These are phyloP conservation scores for Talaromyces sp. DNA, from an alignment of 2,329 filamentous ascomycete genomes.

Conservation along the genomic window DNA sequence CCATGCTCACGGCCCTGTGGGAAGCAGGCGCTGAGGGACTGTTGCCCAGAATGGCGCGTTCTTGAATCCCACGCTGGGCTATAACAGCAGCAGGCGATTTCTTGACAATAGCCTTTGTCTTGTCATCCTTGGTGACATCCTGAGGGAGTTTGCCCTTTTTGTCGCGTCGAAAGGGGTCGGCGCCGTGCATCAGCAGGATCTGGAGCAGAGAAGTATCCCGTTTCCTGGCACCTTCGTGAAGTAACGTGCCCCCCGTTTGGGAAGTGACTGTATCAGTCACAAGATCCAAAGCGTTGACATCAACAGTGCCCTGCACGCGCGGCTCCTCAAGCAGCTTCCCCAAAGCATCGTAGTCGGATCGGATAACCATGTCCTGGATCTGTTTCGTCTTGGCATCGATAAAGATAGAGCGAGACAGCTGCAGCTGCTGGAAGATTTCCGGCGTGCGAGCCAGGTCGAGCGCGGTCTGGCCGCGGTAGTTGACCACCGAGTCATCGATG, in stretches of 20 bases:
- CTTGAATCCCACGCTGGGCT: constrained; percentile 91
- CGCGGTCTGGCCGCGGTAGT: constrained; percentile 77
- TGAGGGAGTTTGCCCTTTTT: constrained; percentile 93
- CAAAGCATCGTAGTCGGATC: constrained; percentile 70
- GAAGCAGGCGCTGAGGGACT: constrained; percentile 53
- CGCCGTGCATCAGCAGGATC: constrained; percentile 84
- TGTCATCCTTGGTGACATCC: constrained; percentile 92
- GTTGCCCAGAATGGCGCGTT: constrained; percentile 89
- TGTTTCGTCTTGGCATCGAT: constrained; percentile 80
- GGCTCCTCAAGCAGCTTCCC: constrained; percentile 79
- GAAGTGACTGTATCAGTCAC: constrained; percentile 73
- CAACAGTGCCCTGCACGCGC: constrained; percentile 77
- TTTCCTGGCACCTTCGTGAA: constrained; percentile 89
- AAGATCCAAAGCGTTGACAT: constrained; percentile 89
- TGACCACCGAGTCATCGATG: constrained; percentile 84
- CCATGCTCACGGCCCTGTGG: constrained; percentile 37
- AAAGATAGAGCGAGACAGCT: constrained; percentile 83
- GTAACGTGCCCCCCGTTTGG: constrained; percentile 80
- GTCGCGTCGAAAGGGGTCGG: constrained; percentile 91
- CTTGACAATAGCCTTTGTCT: constrained; percentile 82
- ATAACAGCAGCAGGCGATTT: constrained; percentile 90
- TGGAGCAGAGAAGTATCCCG: constrained; percentile 85
- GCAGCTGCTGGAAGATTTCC: constrained; percentile 92
- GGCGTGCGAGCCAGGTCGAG: constrained; percentile 86
- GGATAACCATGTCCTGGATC: constrained; percentile 72